These are phyloP conservation scores for Moniliophthora roreri DNA, from an alignment of 1,284 basidiomycete genomes.

Conservation along the genomic window DNA sequence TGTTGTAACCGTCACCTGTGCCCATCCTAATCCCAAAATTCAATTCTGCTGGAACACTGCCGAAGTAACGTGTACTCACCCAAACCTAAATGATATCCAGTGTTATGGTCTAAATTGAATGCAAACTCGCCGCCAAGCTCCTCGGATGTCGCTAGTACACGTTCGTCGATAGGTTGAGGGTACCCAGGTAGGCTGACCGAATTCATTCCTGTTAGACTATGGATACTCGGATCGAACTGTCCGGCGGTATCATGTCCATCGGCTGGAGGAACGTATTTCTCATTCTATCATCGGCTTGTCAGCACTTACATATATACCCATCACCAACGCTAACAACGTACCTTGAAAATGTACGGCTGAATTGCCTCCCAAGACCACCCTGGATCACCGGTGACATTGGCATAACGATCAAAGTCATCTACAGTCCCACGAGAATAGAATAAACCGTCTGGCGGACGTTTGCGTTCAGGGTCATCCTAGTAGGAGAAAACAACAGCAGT, in stretches of 20 bases:
- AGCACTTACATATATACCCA: neutral
- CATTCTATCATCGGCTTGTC: conserved; percentile 13
- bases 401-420: conserved; percentile 21
- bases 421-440: conserved; percentile 22
- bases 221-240: conserved; percentile 25
- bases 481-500: neutral
- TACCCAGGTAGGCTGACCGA: conserved; percentile 22
- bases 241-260: conserved; percentile 23
- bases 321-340: neutral
- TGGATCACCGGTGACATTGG: conserved; percentile 19
- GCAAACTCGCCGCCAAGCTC: conserved; percentile 7
- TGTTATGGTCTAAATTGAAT: conserved; percentile 14
- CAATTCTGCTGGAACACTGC: neutral
- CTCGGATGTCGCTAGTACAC: conserved; percentile 1
- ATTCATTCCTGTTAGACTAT: conserved; percentile 25
- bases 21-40: conserved; percentile 18
- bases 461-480: conserved; percentile 1
- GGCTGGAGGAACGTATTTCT: conserved; percentile 20
- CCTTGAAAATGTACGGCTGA: conserved; percentile 22
- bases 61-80: conserved; percentile 5
- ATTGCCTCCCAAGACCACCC: conserved; percentile 25
- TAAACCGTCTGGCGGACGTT: conserved; percentile 18
- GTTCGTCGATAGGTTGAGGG: neutral
- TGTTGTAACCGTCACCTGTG: conserved; percentile 21
- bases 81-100: conserved; percentile 11